Percentiles rank a stretch among this genome's conserved stretches.
phyloP scores from a whole-genome alignment of 805 yeast species.

The Pichia nanzhaoensis region DNA sequence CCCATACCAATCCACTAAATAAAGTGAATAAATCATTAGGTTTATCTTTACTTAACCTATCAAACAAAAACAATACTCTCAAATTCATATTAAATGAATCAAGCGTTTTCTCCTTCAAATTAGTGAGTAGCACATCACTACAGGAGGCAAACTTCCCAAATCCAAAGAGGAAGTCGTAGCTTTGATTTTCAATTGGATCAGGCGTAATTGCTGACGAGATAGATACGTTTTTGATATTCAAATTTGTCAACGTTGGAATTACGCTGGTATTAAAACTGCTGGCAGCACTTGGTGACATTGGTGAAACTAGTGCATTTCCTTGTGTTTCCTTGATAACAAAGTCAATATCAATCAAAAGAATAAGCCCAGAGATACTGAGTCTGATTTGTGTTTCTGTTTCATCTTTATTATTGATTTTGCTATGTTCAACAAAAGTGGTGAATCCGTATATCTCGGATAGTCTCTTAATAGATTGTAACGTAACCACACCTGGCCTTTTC shows the following conservation, averaged over 20 bases:
- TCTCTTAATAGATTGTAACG: constrained; percentile 29
- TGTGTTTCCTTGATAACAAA: constrained; percentile 15
- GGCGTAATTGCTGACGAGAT: constrained; percentile 28
- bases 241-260: neutral
- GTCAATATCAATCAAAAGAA: constrained; percentile 33
- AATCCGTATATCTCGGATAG: constrained; percentile 33
- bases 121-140: constrained; percentile 22
- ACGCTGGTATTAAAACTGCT: neutral
- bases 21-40: constrained; percentile 30
- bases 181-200: constrained; percentile 21
- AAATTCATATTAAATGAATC: constrained; percentile 31
- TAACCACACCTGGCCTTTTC: constrained; percentile 32
- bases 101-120: constrained; percentile 25
- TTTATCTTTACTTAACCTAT: constrained; percentile 24
- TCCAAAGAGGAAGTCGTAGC: constrained; percentile 24
- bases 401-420: neutral
- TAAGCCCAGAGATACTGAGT: constrained; percentile 30
- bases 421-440: constrained; percentile 19
- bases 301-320: constrained; percentile 1
- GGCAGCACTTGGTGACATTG: constrained; percentile 9
- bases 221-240: constrained; percentile 20
- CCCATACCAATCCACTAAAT: constrained; percentile 25
- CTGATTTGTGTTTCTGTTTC: constrained; percentile 10
- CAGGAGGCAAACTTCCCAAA: constrained; percentile 18
- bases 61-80: constrained; percentile 28